Conservation (phyloP, 768 basidiomycete genomes). For the Harrya chromipes region DNA sequence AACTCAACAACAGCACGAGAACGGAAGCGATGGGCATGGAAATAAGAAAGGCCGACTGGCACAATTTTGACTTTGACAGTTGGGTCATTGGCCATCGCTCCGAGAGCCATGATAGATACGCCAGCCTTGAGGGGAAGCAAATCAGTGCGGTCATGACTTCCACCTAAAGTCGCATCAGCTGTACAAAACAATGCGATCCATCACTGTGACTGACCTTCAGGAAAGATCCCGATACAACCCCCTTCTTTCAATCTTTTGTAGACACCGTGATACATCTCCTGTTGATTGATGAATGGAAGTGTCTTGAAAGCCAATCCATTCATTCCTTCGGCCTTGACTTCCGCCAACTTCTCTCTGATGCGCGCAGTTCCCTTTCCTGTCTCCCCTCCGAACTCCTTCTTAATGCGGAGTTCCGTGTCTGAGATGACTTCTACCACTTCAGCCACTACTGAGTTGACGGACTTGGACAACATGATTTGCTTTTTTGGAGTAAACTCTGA, state of each 20-base stretch:
- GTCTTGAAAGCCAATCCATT: constrained; percentile 76
- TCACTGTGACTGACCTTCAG: constrained; percentile 69
- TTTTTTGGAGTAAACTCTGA: constrained; percentile 70
- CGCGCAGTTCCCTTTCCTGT: constrained; percentile 68
- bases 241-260: constrained; percentile 84
- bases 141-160: constrained; percentile 97
- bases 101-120: constrained; percentile 96
- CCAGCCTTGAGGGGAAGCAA: constrained; percentile 96
- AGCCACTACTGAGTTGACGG: constrained; percentile 69
- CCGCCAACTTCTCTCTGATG: constrained; percentile 64
- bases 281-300: constrained; percentile 89
- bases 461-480: constrained; percentile 87
- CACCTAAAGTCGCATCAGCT: constrained; percentile 53
- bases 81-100: constrained; percentile 93
- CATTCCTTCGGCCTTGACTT: constrained; percentile 51
- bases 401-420: constrained; percentile 79
- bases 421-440: constrained; percentile 88
- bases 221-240: constrained; percentile 95
- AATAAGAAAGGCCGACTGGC: constrained; percentile 74
- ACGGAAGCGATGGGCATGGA: constrained; percentile 83
- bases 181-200: neutral
- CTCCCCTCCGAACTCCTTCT: constrained; percentile 84
- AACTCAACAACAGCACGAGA: constrained; percentile 98
- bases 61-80: constrained; percentile 88
- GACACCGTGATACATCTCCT: constrained; percentile 91